Base-by-base conservation (phyloP, 139 green algal genomes). In the Chlorella vulgaris region DNA sequence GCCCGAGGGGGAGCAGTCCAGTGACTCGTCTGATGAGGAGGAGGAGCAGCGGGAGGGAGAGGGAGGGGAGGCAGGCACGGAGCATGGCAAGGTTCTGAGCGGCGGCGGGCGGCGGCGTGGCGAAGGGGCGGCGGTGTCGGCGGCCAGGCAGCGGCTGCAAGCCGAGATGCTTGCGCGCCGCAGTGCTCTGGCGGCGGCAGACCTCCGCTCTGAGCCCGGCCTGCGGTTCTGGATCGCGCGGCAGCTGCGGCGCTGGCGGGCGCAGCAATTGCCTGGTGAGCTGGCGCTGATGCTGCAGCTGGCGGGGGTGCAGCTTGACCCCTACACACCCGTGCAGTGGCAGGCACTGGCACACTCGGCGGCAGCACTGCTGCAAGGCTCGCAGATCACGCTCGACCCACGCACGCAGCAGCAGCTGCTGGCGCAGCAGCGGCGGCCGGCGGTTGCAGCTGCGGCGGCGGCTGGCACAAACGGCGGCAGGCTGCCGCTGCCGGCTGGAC, bases 191-290 rank as follows among this genome's bases (percentile, higher is more conserved):
- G 53, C 36, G 0, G 33, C 38, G 5, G 68, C 58, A 7, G 36
- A 74, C 28, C 62, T 88, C 50, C 43, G 39, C 21, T 40, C 63
- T 53, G 79, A 87, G 60, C 74, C 81, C 10, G 88, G 88, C 3
- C 62, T 87, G 66, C 18, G 68, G 70, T 88, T 77, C 80, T 92
- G 88, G 88, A 67, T 91, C 40, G 82, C 85, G n/a, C 69, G 80
- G 58, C 88, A 92, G 81, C 83, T 78, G 28, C 83, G 86, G 74
- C 83, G 82, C 40, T 92, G 88, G 88, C 82, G 86, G 28, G 60
- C n/a, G 38, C 51, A 73, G 31, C 13, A 63, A 18, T 78, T 92
- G 62, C 43, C 60, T 0, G 53, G 42, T 2, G 88, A 91, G 82
- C 78, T 78, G 61, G 71, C 42, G 53, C 60, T 82, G 28, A 83